Percentiles rank a stretch among this genome's conserved stretches.
Conservation (phyloP, 2,329 filamentous ascomycete species). For the Fusarium verrucosum region DNA sequence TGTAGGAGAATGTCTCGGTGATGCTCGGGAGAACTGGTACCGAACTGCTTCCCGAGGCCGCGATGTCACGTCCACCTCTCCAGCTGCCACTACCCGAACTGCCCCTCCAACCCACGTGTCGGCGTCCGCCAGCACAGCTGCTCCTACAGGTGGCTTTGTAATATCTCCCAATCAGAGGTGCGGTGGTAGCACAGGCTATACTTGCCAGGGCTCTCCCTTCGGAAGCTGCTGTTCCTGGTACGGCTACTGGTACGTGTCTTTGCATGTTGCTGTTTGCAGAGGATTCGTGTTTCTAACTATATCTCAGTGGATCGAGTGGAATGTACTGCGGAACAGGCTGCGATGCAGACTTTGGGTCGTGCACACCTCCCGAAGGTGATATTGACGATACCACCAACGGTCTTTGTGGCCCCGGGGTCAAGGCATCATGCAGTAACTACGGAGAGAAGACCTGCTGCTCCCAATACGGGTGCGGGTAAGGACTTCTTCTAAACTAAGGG, state of each 20-base stretch:
- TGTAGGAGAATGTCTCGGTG: constrained; percentile 66
- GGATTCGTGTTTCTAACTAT: constrained; percentile 6
- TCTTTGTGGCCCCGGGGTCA: constrained; percentile 47
- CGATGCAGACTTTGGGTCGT: constrained; percentile 49
- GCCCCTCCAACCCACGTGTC: constrained; percentile 14
- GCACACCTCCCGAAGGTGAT: constrained; percentile 37
- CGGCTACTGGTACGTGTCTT: constrained; percentile 51
- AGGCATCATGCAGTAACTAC: constrained; percentile 48
- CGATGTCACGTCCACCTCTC: constrained; percentile 9
- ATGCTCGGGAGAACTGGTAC: constrained; percentile 64
- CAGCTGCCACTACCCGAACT: constrained; percentile 20
- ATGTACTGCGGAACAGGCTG: constrained; percentile 53
- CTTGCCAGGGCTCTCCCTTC: constrained; percentile 49
- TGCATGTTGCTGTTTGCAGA: not conserved
- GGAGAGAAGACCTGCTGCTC: constrained; percentile 51
- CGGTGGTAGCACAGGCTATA: constrained; percentile 49
- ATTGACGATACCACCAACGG: constrained; percentile 50
- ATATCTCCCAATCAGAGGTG: constrained; percentile 51
- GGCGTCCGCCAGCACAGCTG: constrained; percentile 22
- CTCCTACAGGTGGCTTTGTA: constrained; percentile 31
- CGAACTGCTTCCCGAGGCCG: constrained; percentile 44
- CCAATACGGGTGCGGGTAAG: constrained; percentile 50
- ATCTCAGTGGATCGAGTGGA: constrained; percentile 45
- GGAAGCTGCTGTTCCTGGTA: constrained; percentile 54
- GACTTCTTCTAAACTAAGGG: not conserved